A percentile compares a stretch with the other conserved stretches of the same genome.
phyloP scores from a whole-genome alignment of 2,329 filamentous ascomycete genomes.

The Venturia aucupariae region DNA sequence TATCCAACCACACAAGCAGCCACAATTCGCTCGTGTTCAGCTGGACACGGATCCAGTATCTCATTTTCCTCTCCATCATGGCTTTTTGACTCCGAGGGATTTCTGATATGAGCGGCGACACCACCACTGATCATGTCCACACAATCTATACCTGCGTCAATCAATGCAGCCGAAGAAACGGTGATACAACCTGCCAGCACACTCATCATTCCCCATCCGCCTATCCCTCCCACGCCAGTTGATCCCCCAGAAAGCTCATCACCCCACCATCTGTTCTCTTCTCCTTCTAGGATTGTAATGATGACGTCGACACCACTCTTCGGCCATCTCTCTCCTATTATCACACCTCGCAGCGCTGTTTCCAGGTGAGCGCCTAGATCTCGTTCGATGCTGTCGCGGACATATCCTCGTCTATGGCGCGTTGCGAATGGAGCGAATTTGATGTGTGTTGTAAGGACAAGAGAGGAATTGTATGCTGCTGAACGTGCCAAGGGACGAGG shows the following conservation, averaged over 20 bases:
- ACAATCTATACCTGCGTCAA: constrained; percentile 92
- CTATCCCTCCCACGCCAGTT: constrained; percentile 27
- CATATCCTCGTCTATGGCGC: constrained; percentile 68
- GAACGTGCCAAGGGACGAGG: constrained; percentile 83
- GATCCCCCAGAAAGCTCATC: constrained; percentile 42
- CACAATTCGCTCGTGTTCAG: constrained; percentile 66
- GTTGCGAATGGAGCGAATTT: constrained; percentile 96
- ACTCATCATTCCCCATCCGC: constrained; percentile 80
- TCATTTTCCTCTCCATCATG: constrained; percentile 21
- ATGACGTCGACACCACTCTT: constrained; percentile 96
- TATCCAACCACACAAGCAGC: constrained; percentile 89
- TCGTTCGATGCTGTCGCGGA: constrained; percentile 70
- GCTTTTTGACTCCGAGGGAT: constrained; percentile 21
- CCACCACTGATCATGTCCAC: constrained; percentile 84
- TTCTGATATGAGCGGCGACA: constrained; percentile 65
- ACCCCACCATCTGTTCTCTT: constrained; percentile 66
- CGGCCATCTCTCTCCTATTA: constrained; percentile 94
- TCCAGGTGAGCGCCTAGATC: constrained; percentile 88
- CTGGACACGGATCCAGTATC: constrained; percentile 72
- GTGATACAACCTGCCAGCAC: constrained; percentile 88
- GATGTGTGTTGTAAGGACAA: constrained; percentile 84
- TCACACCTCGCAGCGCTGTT: constrained; percentile 76
- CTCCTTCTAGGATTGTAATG: constrained; percentile 85
- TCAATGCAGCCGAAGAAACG: constrained; percentile 83
- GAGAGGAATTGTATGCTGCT: constrained; percentile 82